These are phyloP conservation scores for Coniophora puteana DNA, from an alignment of 1,284 basidiomycete genomes.

Conservation along the genomic window DNA sequence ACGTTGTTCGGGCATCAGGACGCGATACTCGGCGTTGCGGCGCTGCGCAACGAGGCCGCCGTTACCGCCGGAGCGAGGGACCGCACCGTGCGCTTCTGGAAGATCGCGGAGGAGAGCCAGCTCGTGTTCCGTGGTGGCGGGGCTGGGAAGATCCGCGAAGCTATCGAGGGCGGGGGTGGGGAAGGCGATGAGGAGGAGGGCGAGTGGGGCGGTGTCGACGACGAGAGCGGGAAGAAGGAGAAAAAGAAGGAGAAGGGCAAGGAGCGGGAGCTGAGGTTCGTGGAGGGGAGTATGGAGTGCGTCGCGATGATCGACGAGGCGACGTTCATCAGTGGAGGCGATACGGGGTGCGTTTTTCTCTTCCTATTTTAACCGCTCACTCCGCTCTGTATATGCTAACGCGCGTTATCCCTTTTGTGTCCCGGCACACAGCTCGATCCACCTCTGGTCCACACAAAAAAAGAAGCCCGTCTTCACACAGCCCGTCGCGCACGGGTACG, in stretches of 20 bases:
- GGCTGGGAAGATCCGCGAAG: slow-evolving; percentile 71
- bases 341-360: slow-evolving; percentile 74
- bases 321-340: slow-evolving; percentile 91
- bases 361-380: slow-evolving; percentile 11
- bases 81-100: slow-evolving; percentile 94
- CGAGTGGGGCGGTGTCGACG: slow-evolving; percentile 34
- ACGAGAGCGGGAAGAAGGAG: slow-evolving; percentile 29
- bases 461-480: slow-evolving; percentile 94
- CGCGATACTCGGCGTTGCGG: slow-evolving; percentile 72
- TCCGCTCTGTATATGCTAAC: slow-evolving; percentile 3
- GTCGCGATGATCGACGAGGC: slow-evolving; percentile 94
- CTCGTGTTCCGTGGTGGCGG: slow-evolving; percentile 94
- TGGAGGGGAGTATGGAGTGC: slow-evolving; percentile 91
- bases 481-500: slow-evolving; percentile 84
- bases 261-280: slow-evolving; percentile 50
- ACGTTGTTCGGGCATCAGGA: slow-evolving; percentile 99
- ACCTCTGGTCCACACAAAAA: slow-evolving; percentile 90
- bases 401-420: slow-evolving; percentile 3
- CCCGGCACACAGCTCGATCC: slow-evolving; percentile 63
- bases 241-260: slow-evolving; percentile 33
- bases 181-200: slow-evolving; percentile 47
- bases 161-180: slow-evolving; percentile 74
- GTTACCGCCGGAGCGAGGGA: slow-evolving; percentile 90
- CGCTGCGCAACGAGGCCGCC: slow-evolving; percentile 80
- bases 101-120: slow-evolving; percentile 94